Evolutionary conservation across 345 rosid genomes (phyloP).

Genomic region (Odontarrhena argentea): DNA sequence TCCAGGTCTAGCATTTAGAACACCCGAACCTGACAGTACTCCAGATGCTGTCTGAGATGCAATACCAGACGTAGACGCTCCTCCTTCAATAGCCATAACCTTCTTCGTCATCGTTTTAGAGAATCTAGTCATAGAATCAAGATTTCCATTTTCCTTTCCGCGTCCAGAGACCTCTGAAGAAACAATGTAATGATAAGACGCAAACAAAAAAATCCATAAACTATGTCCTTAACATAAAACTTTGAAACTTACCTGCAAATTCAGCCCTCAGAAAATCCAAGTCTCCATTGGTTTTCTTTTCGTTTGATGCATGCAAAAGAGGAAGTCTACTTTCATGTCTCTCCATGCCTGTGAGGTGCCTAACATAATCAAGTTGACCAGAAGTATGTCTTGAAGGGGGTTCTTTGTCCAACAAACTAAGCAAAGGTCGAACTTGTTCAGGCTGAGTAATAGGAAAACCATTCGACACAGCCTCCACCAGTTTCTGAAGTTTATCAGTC

Average conservation of each 20-base stretch:
- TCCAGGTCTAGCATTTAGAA: conserved; percentile 90
- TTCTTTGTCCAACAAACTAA: conserved; percentile 96
- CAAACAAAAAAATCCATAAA: conserved; percentile 3
- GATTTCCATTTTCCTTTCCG: conserved; percentile 76
- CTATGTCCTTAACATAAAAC: conserved; percentile 6
- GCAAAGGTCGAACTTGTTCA: conserved; percentile 93
- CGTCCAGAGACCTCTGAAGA: conserved; percentile 72
- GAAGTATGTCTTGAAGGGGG: conserved; percentile 81
- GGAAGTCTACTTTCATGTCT: conserved; percentile 88
- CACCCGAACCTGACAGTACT: conserved; percentile 94
- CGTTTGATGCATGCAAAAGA: conserved; percentile 75
- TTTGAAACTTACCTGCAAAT: conserved; percentile 67
- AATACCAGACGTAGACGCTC: conserved; percentile 69
- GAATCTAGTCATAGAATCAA: conserved; percentile 63
- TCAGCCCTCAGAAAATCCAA: conserved; percentile 87
- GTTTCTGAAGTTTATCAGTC: conserved; percentile 70
- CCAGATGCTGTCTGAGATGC: conserved; percentile 91
- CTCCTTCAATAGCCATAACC: conserved; percentile 61
- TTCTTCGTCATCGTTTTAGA: conserved; percentile 64
- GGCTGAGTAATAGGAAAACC: conserved; percentile 59
- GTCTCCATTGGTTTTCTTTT: conserved; percentile 86
- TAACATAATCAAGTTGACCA: conserved; percentile 85
- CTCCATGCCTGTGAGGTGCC: conserved; percentile 77
- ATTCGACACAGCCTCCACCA: conserved; percentile 59
- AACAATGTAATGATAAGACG: conserved; percentile 34